phyloP scores from a whole-genome alignment of 1,284 basidiomycete species.

The Sparassis latifolia region DNA sequence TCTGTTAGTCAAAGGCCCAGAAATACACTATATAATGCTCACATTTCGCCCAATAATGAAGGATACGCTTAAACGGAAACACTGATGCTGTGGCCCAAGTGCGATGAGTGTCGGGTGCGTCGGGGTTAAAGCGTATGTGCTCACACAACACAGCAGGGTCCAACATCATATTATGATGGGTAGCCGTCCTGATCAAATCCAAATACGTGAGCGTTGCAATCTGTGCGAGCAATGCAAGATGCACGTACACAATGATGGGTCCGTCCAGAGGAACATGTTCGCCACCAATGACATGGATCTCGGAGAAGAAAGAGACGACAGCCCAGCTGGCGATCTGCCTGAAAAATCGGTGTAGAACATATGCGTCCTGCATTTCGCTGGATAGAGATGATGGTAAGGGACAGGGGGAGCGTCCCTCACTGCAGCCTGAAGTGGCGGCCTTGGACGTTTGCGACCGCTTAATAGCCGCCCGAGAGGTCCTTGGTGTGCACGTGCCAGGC shows the following conservation, averaged over 20 bases:
- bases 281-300: constrained; percentile 76
- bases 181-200: constrained; percentile 57
- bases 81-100: constrained; percentile 47
- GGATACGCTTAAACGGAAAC: constrained; percentile 71
- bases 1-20: constrained; percentile 51
- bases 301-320: constrained; percentile 80
- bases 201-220: neutral
- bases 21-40: too few species aligned
- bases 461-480: neutral
- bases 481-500: too few species aligned
- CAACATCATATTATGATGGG: constrained; percentile 91
- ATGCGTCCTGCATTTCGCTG: constrained; percentile 28
- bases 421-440: neutral
- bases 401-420: neutral
- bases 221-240: constrained; percentile 8
- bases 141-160: constrained; percentile 77
- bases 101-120: neutral
- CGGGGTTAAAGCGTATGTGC: constrained; percentile 21
- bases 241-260: constrained; percentile 80
- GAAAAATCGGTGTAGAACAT: constrained; percentile 53
- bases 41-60: constrained; percentile 56
- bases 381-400: neutral
- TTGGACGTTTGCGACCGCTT: neutral
- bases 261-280: constrained; percentile 83
- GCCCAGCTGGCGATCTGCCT: constrained; percentile 68